Evolutionary conservation across 2,329 filamentous ascomycete genomes (phyloP), one percentile per base, ranked within the genome.

Genomic region (Xylariaceae sp.): DNA sequence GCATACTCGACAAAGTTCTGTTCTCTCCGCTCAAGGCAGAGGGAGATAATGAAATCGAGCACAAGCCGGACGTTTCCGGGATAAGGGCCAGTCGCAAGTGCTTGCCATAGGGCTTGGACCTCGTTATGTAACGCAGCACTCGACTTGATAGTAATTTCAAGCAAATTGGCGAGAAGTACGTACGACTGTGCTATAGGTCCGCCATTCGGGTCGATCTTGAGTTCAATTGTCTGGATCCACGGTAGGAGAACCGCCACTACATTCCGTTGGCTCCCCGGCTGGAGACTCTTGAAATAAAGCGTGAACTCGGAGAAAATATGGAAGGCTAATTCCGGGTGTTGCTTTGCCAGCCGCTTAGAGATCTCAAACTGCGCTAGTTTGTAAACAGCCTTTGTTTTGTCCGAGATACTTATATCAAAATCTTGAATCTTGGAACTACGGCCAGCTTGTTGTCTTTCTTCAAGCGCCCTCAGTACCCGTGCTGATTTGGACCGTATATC

Each of bases 1-100:
- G 93, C 93, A 68, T 95, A 96, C 64, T 97, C 91, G 50, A 99
- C 93, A 71, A 97, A 99, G 64, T 97, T 97, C 66, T 99, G 94
- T 70, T 99, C 95, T 42, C 93, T 86, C 26, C 93, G 86, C 66
- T 99, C 94, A 9, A 99, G 77, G 64, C 94, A 99, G 4, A 97
- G 81, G 23, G 86, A 87, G 72, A 99, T 97, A 72, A 99, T 94
- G 68, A 99, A 99, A 70, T 97, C 92, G 1, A 99, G 81, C 10
- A 97, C 90, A 27, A 99, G 78, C 50, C 95, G 91, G 9, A 99
- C 94, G 65, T 99, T 99, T 16, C 92, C 93, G 7, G 86, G 90
- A 70, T 97, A 89, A 0, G 92, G 92, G 0, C 94, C 93, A 0
- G 92, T 96, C 0, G 93, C 93, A 39, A 99, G 80, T 3, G 94